A percentile compares a stretch with the other conserved stretches of the same genome.
phyloP scores from a whole-genome alignment of 768 basidiomycete genomes.

The Macrolepiota fuliginosa region DNA sequence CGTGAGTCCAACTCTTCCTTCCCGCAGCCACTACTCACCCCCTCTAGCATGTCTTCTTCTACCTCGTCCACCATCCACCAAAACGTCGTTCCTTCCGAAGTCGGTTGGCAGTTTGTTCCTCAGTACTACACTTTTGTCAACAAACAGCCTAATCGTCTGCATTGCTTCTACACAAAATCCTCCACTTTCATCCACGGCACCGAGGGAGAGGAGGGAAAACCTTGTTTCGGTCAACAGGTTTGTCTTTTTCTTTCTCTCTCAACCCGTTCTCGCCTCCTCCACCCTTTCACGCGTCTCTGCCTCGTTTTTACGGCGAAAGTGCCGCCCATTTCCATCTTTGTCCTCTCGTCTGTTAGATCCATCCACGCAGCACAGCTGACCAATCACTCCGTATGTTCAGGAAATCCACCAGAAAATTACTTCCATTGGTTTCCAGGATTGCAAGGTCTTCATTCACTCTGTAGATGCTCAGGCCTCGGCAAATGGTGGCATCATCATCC shows the following conservation, averaged over 20 bases:
- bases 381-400: conserved; percentile 36
- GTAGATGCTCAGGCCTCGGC: conserved; percentile 97
- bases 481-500: conserved; percentile 95
- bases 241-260: conserved; percentile 21
- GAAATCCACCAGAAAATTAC: conserved; percentile 98
- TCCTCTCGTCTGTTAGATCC: neutral
- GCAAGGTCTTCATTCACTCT: conserved; percentile 98
- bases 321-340: neutral
- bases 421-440: conserved; percentile 90
- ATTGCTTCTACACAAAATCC: conserved; percentile 98
- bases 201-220: conserved; percentile 90
- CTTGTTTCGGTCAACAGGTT: conserved; percentile 93
- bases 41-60: conserved; percentile 35
- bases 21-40: neutral
- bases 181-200: conserved; percentile 97
- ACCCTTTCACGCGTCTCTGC: neutral
- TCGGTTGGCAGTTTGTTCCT: conserved; percentile 99
- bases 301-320: neutral
- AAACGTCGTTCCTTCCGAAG: conserved; percentile 86
- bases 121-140: conserved; percentile 99
- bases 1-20: conserved; percentile 32
- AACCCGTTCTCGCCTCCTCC: conserved; percentile 5
- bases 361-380: conserved; percentile 9
- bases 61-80: conserved; percentile 44
- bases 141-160: conserved; percentile 93